phyloP scores from a whole-genome alignment of 1,284 basidiomycete species.

The Ceratobasidium sp. region DNA sequence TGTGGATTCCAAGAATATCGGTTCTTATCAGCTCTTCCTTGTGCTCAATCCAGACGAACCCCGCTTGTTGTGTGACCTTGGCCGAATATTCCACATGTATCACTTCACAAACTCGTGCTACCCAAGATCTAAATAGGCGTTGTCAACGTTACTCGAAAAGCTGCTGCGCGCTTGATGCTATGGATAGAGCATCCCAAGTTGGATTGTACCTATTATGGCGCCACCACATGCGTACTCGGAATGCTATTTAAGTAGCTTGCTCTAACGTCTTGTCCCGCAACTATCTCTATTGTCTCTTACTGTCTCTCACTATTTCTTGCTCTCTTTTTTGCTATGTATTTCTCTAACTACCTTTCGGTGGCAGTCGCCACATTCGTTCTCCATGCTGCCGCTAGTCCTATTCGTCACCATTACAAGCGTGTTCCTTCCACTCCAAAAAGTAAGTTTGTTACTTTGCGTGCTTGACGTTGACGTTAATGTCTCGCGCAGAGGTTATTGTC shows the following conservation, averaged over 20 bases:
- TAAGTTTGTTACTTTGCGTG: not conserved
- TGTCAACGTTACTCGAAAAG: slow-evolving; percentile 8
- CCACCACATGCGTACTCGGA: not conserved
- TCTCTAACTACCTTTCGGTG: slow-evolving; percentile 9
- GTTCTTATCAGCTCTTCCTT: not conserved
- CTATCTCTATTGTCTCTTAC: no score
- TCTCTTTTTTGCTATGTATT: slow-evolving; percentile 7
- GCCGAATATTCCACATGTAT: slow-evolving; percentile 26
- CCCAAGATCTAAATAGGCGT: not conserved
- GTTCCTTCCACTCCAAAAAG: slow-evolving; percentile 7
- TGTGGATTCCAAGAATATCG: not conserved
- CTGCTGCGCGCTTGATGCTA: not conserved
- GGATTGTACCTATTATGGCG: not conserved
- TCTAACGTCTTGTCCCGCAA: not conserved
- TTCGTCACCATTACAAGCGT: not conserved
- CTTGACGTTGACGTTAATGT: not conserved
- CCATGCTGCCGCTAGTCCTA: slow-evolving; percentile 7
- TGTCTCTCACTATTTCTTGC: no score
- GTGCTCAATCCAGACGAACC: slow-evolving; percentile 6
- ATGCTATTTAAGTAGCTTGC: not conserved
- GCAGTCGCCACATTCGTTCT: slow-evolving; percentile 7
- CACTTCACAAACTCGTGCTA: slow-evolving; percentile 5
- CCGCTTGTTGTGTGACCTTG: not conserved
- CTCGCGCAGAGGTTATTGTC: slow-evolving; percentile 62
- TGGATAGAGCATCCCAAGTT: no score